Evolutionary conservation across 192 early-diverging fungal species (phyloP), one percentile per base, ranked within the genome.

Genomic region (Backusella luteola): DNA sequence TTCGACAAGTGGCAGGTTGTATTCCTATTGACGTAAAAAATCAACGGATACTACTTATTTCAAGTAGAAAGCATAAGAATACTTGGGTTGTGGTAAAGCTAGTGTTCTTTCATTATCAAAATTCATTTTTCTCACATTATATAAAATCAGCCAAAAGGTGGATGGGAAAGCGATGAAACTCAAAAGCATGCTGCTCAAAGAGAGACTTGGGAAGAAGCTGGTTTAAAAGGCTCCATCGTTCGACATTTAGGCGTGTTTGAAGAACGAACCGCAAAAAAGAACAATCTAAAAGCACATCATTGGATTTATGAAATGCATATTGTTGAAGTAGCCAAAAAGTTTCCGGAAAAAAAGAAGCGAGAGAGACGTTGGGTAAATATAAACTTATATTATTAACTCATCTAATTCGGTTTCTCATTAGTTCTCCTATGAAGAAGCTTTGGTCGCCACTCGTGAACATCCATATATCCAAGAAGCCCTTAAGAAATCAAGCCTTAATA

Each of bases 131-230:
- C n/a, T 38, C 32, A 34, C 35, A 29, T 9, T 67, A 23, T 67
- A 38, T 19, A 35, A 41, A 32, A 32, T 2, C 56, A 83, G 83
- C 87, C 89, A 5, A 87, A 90, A 76, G 89, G 89, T 32, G 89
- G 89, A 15, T 90, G 89, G 89, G 89, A 90, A 71, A 85, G 85
- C 42, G 86, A 88, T 66, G 89, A 90, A 77, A 84, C 89, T 12
- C 78, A 85, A 38, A 80, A 84, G 71, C 77, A 84, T 52, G 87
- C 87, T 23, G 89, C 89, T 38, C 68, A 66, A 8, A 78, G 89
- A 72, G 89, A 90, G 69, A 90, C 89, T 7, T 90, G 85, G 80
- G 89, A 90, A 81, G 89, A 90, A 83, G 85, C 87, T 23, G 88
- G 88, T 35, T 82, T 78, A 11, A 82, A 79, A 76, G 88, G 88